Percentiles rank a stretch among this genome's conserved stretches.
Evolutionary conservation across 2,329 filamentous ascomycete genomes (phyloP).

Genomic region (Monosporascus ibericus): DNA sequence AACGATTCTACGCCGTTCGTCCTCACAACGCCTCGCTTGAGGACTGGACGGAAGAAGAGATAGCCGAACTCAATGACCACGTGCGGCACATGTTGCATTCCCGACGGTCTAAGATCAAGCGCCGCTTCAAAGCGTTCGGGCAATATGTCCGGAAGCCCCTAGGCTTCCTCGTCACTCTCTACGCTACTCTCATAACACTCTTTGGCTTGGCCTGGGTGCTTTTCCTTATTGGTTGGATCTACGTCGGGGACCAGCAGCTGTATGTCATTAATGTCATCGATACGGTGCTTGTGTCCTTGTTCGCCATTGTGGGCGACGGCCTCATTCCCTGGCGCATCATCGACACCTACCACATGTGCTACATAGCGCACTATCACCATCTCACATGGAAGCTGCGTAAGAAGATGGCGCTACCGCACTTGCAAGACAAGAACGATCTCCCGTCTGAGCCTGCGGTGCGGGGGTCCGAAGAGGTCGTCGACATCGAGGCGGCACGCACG

Average conservation of each 20-base stretch:
- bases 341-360: constrained; percentile 85
- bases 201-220: constrained; percentile 86
- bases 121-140: constrained; percentile 70
- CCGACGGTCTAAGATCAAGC: constrained; percentile 70
- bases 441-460: constrained; percentile 35
- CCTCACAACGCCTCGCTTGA: constrained; percentile 67
- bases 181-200: constrained; percentile 74
- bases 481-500: constrained; percentile 34
- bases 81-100: constrained; percentile 86
- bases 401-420: constrained; percentile 53
- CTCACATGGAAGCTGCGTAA: constrained; percentile 60
- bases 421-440: constrained; percentile 65
- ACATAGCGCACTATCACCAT: constrained; percentile 65
- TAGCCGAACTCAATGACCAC: constrained; percentile 74
- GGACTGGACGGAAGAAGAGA: constrained; percentile 70
- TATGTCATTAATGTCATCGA: constrained; percentile 68
- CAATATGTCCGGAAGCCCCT: constrained; percentile 73
- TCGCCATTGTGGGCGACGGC: constrained; percentile 65
- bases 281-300: constrained; percentile 64
- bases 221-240: constrained; percentile 88
- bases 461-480: constrained; percentile 35
- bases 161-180: constrained; percentile 78
- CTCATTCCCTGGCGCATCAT: constrained; percentile 69
- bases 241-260: constrained; percentile 65
- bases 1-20: constrained; percentile 71